A percentile compares a stretch with the other conserved stretches of the same genome.
phyloP scores from a whole-genome alignment of 148 eudicot species.

The Spergularia bocconei region DNA sequence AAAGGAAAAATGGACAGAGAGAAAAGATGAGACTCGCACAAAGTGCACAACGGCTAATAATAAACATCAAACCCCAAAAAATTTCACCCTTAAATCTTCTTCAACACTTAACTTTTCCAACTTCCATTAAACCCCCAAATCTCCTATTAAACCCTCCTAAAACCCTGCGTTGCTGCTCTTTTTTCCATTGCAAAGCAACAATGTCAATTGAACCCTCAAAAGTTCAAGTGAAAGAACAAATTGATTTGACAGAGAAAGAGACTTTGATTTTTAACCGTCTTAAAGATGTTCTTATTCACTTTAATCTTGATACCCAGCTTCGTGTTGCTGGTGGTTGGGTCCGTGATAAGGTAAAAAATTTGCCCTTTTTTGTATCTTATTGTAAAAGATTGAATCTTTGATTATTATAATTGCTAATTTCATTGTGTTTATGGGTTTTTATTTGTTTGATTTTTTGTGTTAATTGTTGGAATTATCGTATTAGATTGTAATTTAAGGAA shows the following conservation, averaged over 20 bases:
- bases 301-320: conserved; percentile 67
- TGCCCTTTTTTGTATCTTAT: not conserved
- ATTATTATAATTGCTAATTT: not conserved
- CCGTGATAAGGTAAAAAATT: conserved; percentile 68
- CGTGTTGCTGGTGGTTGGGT: conserved; percentile 99
- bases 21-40: conserved; percentile 10
- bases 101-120: not conserved
- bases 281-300: conserved; percentile 56
- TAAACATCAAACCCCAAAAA: conserved; percentile 8
- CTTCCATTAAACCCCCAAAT: conserved; percentile 12
- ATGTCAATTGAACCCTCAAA: conserved; percentile 27
- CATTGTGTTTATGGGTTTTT: not conserved
- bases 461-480: not conserved
- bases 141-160: conserved; percentile 33
- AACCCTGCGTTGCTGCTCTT: conserved; percentile 22
- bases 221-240: conserved; percentile 53
- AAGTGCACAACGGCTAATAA: conserved; percentile 19
- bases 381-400: not conserved
- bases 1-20: not conserved
- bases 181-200: conserved; percentile 23
- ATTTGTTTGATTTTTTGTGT: not conserved
- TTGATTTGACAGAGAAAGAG: conserved; percentile 72
- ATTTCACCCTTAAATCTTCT: conserved; percentile 10
- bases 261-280: conserved; percentile 57
- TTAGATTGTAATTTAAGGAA: not conserved